Percentiles rank a stretch among this genome's conserved stretches.
These are phyloP conservation scores for Talaromyces sp. DNA, from an alignment of 2,329 filamentous ascomycete genomes.

Conservation along the genomic window DNA sequence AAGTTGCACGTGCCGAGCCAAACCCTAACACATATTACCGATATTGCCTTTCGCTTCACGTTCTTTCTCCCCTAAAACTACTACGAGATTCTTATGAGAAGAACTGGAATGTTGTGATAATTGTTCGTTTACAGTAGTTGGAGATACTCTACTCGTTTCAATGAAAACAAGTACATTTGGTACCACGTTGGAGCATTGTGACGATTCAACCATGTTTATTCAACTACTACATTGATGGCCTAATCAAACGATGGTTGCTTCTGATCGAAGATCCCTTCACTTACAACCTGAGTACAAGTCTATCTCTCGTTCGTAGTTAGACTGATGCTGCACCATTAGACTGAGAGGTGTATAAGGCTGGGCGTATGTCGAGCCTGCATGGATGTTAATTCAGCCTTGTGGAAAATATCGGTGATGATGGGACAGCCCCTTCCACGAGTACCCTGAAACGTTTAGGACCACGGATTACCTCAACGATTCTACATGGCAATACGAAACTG, in stretches of 20 bases:
- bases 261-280: too few relatives aligned
- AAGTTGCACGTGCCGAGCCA: not conserved
- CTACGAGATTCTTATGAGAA: not conserved
- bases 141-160: not conserved
- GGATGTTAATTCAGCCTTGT: not conserved
- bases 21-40: not conserved
- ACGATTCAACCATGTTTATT: not conserved
- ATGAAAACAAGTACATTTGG: not conserved
- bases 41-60: not conserved
- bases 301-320: too few relatives aligned
- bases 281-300: too few relatives aligned
- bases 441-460: not conserved
- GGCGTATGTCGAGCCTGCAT: too few relatives aligned
- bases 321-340: too few relatives aligned
- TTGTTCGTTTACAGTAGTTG: not conserved
- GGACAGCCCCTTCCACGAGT: not conserved
- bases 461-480: not conserved
- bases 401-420: not conserved
- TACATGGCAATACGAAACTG: too few relatives aligned
- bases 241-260: too few relatives aligned
- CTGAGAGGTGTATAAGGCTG: too few relatives aligned
- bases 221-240: too few relatives aligned
- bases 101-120: not conserved
- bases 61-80: not conserved
- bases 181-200: not conserved